Evolutionary conservation across 495 filamentous ascomycete species (phyloP), one percentile per base, ranked within the genome.

Genomic region (Extremus antarcticus): DNA sequence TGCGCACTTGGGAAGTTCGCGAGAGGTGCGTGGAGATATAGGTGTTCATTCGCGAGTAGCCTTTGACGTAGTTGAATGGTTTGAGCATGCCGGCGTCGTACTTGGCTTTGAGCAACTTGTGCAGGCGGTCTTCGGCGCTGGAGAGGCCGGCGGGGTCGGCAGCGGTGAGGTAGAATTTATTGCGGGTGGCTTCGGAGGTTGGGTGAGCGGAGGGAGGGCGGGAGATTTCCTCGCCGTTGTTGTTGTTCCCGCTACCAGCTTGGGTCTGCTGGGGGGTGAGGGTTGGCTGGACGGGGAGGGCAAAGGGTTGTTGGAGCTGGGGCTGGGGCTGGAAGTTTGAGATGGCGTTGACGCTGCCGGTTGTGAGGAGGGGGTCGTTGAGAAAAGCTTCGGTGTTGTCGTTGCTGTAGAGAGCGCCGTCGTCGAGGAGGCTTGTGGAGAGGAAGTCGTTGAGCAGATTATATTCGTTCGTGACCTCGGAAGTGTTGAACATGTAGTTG

Each of bases 1-100:
- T 95, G 72, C 89, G 90, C 62, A 90, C 79, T 50, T 90, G 88
- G 47, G 86, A 90, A 10, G 74, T 67, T 48, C 81, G 79, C 53
- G 85, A 79, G 69, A 96, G 84, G 65, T 97, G 80, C 56, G 79
- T 79, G 57, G 94, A 88, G 81, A 98, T 92, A 66, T 95, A 97
- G 54, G 79, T 78, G 49, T 88, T 85, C 32, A 98, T 72, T 19
- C 89, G 77, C 8, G 88, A 86, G 63, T 97, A 98, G 11, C 94
- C 92, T 63, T 94, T 94, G 58, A 95, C 85, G 69, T 98, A 97
- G 68, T 95, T 96, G 76, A 97, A 98, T 9, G 92, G 92, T 65
- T 90, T 90, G 58, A 98, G 73, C 59, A 98, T 75, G 3, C 92
- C 92, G 1, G 92, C 92, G 62, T 95, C 89, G 64, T 91, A 89